These are phyloP conservation scores for Fragilariopsis cylindrus DNA, from an alignment of 108 stramenopile species.

Conservation along the genomic window DNA sequence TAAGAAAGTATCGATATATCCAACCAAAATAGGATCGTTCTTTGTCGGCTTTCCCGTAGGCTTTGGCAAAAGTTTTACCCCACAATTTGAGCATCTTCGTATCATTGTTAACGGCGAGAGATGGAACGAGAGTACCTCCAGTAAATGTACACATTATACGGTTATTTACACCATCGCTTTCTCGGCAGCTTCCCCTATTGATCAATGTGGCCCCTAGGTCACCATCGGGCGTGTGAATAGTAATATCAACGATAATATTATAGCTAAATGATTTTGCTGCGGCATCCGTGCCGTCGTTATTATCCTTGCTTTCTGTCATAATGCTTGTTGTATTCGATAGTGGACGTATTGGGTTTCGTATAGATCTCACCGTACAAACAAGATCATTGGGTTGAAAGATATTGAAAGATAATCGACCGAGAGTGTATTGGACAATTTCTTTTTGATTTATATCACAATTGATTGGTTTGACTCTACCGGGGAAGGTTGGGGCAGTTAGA, in stretches of 20 bases:
- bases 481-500: constrained; percentile 46
- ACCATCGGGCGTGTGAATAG: constrained; percentile 36
- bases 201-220: constrained; percentile 37
- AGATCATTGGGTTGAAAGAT: constrained; percentile 52
- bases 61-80: constrained; percentile 37
- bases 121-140: constrained; percentile 37
- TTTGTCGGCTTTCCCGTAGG: constrained; percentile 34
- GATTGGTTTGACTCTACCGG: constrained; percentile 34
- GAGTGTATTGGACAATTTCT: constrained; percentile 41
- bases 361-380: constrained; percentile 41
- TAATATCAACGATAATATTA: constrained; percentile 30
- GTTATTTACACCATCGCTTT: constrained; percentile 20
- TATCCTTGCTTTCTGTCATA: neutral
- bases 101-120: constrained; percentile 13
- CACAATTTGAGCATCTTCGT: constrained; percentile 27
- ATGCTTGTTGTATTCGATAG: neutral
- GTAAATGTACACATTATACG: constrained; percentile 44
- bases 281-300: neutral
- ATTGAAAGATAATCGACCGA: constrained; percentile 57
- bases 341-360: constrained; percentile 34
- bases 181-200: constrained; percentile 38
- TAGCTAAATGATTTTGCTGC: constrained; percentile 32
- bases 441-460: constrained; percentile 17
- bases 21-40: constrained; percentile 34
- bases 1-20: constrained; percentile 37